These are phyloP conservation scores for Tylopilus cervinicoccineus DNA, from an alignment of 768 basidiomycete species.

Conservation along the genomic window DNA sequence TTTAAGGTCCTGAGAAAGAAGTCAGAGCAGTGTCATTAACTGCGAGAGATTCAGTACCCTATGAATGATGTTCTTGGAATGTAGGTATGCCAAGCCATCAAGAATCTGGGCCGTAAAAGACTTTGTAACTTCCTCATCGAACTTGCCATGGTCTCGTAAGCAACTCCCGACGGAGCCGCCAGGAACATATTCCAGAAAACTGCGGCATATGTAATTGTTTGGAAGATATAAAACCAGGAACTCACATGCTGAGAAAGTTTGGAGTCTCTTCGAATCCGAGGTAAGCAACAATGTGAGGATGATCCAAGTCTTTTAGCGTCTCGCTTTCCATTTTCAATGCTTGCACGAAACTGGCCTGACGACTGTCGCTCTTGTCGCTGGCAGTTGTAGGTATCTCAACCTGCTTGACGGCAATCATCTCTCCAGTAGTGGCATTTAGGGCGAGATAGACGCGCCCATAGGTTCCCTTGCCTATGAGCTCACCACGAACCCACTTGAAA, in stretches of 20 bases:
- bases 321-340: constrained; percentile 95
- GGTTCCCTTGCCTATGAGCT: constrained; percentile 94
- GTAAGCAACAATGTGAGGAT: constrained; percentile 96
- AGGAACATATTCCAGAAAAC: constrained; percentile 98
- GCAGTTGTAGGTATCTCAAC: constrained; percentile 92
- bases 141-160: constrained; percentile 87
- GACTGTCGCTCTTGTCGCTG: constrained; percentile 85
- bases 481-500: constrained; percentile 98
- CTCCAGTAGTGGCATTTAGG: constrained; percentile 92
- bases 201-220: constrained; percentile 31
- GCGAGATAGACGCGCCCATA: constrained; percentile 97
- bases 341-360: constrained; percentile 82
- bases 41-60: constrained; percentile 48
- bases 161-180: constrained; percentile 93
- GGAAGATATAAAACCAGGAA: constrained; percentile 14
- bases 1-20: constrained; percentile 73
- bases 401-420: constrained; percentile 99
- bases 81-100: constrained; percentile 88
- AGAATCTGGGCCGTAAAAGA: constrained; percentile 93
- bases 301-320: constrained; percentile 93
- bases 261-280: constrained; percentile 92
- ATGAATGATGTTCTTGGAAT: constrained; percentile 88
- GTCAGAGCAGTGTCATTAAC: constrained; percentile 7
- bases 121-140: constrained; percentile 87
- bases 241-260: constrained; percentile 87